Evolutionary conservation across 75 land plant species (phyloP), one percentile per base, ranked within the genome.

Genomic region (Pinus tabuliformis): DNA sequence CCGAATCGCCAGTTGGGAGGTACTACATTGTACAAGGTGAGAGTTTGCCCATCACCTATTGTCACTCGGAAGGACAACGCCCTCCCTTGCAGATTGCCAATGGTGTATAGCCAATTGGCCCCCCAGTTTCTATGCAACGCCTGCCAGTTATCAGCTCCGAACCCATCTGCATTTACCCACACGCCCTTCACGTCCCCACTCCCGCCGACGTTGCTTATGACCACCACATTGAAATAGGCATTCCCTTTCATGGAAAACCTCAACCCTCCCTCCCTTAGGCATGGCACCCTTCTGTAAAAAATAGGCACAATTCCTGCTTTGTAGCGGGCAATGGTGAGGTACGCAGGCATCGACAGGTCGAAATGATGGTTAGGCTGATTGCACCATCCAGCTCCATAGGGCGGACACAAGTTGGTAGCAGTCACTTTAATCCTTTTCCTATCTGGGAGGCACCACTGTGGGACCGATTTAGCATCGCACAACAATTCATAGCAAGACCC

Each of bases 401-500:
- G 83, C 0, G 83, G 75, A 81, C 75, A 72, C 42, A 78, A 58
- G 76, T 83, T 83, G 20, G 84, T 83, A 58, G 72, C 81, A 52
- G 81, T 78, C 24, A 78, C 62, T 49, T 8, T 37, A 39, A 78
- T 63, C 11, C 36, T 37, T 37, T 2, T 15, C 4, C 78, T 45
- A 45, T 8, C 78, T n/a, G 58, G 72, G 6, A 45, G 66, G 74
- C 81, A 77, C 54, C n/a, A 74, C n/a, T 6, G 59, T n/a, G 56
- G 76, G n/a, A 30, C 20, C 52, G 74, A 56, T 6, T 45, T 45
- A 5, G 63, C 16, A 3, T 56, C 57, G 37, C 87, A 86, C 36
- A 75, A 14, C 16, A 86, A 58, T 56, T 83, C 78, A 73, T 15
- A 86, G 49, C 85, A 86, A 0, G 88, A 66, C 2, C 88, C 86